Percentiles rank a stretch among this genome's conserved stretches.
These are phyloP conservation scores for Neurospora sp. DNA, from an alignment of 495 filamentous ascomycete genomes.

Conservation along the genomic window DNA sequence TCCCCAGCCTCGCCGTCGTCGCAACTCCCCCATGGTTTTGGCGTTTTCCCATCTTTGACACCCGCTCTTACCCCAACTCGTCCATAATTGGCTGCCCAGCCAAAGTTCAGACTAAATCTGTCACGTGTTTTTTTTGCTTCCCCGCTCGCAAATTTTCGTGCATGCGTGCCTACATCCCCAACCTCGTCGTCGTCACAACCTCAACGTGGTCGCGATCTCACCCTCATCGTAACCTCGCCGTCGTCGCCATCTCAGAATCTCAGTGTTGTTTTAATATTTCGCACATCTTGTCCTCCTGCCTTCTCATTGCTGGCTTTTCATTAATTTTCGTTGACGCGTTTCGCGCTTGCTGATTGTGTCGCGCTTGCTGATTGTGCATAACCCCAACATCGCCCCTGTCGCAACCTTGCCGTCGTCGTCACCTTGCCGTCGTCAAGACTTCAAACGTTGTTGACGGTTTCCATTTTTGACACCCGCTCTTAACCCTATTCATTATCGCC, in stretches of 20 bases:
- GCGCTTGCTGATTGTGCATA: not conserved
- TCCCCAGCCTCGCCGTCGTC: not conserved
- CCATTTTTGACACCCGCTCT: not conserved
- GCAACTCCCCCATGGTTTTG: not conserved
- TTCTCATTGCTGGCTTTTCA: not conserved
- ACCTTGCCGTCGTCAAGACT: not conserved
- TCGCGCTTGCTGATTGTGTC: not conserved
- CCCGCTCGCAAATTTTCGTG: not conserved
- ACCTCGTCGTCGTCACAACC: not conserved
- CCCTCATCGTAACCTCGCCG: not conserved
- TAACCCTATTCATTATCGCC: not conserved
- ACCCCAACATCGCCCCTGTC: not conserved
- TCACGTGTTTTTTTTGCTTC: not conserved
- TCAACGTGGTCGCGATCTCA: not conserved
- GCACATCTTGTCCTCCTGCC: not conserved
- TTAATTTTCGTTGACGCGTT: not conserved
- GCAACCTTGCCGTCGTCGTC: not conserved
- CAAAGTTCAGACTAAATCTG: not conserved
- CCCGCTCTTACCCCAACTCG: not conserved
- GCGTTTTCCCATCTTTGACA: not conserved
- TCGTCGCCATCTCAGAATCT: not conserved
- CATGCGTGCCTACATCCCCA: not conserved
- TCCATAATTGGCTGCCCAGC: not conserved
- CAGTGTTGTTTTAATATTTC: not conserved
- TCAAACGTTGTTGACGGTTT: not conserved